Evolutionary conservation across 176 grass and related monocot genomes (phyloP).

Genomic region (Ampelocalamus luodianensis): DNA sequence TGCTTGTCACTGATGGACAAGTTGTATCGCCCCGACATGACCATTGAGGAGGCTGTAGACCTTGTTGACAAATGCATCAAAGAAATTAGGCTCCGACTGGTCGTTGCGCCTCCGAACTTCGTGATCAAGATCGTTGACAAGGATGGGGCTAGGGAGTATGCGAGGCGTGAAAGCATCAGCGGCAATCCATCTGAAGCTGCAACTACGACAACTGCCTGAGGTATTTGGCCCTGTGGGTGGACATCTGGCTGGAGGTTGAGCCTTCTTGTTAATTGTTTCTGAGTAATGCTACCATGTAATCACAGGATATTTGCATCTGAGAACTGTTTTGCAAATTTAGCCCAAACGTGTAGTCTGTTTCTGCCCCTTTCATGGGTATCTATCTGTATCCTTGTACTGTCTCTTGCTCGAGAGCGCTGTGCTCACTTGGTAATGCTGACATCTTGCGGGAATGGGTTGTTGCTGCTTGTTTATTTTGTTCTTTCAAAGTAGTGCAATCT

Average conservation of each 20-base stretch:
- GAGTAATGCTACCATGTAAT: conserved; percentile 38
- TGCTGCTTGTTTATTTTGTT: not conserved
- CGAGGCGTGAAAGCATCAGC: conserved; percentile 19
- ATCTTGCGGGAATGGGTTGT: not conserved
- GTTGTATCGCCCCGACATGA: conserved; percentile 73
- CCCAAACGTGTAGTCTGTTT: conserved; percentile 21
- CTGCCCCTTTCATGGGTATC: not conserved
- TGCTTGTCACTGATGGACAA: conserved; percentile 86
- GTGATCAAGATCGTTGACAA: conserved; percentile 74
- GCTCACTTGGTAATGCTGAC: not conserved
- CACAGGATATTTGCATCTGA: conserved; percentile 23
- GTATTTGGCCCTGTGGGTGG: not conserved
- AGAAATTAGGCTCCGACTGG: conserved; percentile 80
- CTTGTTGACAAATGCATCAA: conserved; percentile 85
- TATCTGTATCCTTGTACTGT: conserved; percentile 8
- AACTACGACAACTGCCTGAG: not conserved
- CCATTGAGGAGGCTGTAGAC: conserved; percentile 72
- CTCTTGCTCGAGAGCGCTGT: not conserved
- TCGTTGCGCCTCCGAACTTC: conserved; percentile 83
- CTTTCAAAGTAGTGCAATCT: not conserved
- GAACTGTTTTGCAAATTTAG: conserved; percentile 39
- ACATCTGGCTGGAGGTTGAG: not conserved
- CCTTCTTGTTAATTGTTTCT: conserved; percentile 35
- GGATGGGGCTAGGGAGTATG: conserved; percentile 44
- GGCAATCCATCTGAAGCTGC: conserved; percentile 31